Evolutionary conservation across 495 filamentous ascomycete species (phyloP).

Genomic region (Trichoderma erinaceum): DNA sequence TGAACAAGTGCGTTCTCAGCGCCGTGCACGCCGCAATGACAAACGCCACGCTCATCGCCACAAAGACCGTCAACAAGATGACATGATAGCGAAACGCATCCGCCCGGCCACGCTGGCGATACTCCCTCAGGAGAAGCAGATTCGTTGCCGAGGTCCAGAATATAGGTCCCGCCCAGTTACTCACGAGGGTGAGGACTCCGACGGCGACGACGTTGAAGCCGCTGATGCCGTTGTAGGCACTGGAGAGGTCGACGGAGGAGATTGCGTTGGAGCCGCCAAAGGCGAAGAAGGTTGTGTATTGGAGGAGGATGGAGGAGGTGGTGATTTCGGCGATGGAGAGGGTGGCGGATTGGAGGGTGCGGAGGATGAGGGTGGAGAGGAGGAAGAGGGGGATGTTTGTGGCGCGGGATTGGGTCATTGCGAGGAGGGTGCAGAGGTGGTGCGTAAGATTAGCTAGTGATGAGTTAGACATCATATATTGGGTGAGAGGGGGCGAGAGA

Average conservation of each 20-base stretch:
- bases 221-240: slow-evolving; percentile 74
- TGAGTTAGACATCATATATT: slow-evolving; percentile 20
- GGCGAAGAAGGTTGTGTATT: slow-evolving; percentile 80
- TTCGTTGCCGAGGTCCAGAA: slow-evolving; percentile 69
- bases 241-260: slow-evolving; percentile 76
- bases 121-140: slow-evolving; percentile 43
- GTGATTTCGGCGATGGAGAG: slow-evolving; percentile 52
- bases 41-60: slow-evolving; percentile 50
- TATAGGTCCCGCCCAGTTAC: slow-evolving; percentile 88
- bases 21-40: slow-evolving; percentile 87
- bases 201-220: slow-evolving; percentile 63
- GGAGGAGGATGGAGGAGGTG: slow-evolving; percentile 59
- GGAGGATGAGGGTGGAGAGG: slow-evolving; percentile 55
- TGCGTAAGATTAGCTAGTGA: slow-evolving; percentile 41
- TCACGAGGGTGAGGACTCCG: slow-evolving; percentile 71
- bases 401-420: slow-evolving; percentile 78
- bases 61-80: slow-evolving; percentile 59
- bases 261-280: slow-evolving; percentile 89
- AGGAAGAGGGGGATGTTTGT: slow-evolving; percentile 81
- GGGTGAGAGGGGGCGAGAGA: background rate
- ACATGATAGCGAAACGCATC: slow-evolving; percentile 43
- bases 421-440: slow-evolving; percentile 65
- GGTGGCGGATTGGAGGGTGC: slow-evolving; percentile 42
- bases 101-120: slow-evolving; percentile 13
- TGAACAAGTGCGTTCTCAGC: slow-evolving; percentile 85